These are phyloP conservation scores for Kwoniella botswanensis DNA, from an alignment of 768 basidiomycete genomes.

Conservation along the genomic window DNA sequence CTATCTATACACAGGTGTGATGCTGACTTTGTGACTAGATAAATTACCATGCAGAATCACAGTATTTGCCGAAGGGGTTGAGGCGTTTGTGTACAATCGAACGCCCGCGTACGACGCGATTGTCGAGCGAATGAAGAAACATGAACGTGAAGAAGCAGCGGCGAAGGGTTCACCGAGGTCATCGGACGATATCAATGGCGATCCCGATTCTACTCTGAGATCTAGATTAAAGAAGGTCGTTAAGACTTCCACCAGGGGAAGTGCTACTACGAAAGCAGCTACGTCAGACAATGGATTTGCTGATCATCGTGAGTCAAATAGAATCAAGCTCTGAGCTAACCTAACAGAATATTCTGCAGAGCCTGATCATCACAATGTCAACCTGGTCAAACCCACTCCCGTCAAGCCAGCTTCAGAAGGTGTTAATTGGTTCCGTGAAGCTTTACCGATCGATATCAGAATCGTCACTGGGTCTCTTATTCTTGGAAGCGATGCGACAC, in stretches of 20 bases:
- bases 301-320: slow-evolving; percentile 20
- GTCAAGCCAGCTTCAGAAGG: slow-evolving; percentile 20
- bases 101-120: slow-evolving; percentile 89
- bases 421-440: slow-evolving; percentile 67
- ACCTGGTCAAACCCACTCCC: slow-evolving; percentile 13
- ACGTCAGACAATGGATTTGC: slow-evolving; percentile 21
- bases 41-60: slow-evolving; percentile 76
- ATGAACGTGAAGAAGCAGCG: slow-evolving; percentile 49
- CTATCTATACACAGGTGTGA: not conserved
- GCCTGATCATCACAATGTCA: slow-evolving; percentile 13
- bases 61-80: slow-evolving; percentile 78
- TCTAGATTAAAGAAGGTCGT: slow-evolving; percentile 19
- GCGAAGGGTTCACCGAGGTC: slow-evolving; percentile 14
- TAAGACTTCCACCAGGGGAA: slow-evolving; percentile 19
- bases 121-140: slow-evolving; percentile 70
- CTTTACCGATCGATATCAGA: slow-evolving; percentile 83
- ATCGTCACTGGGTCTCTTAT: slow-evolving; percentile 79
- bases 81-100: slow-evolving; percentile 91
- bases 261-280: slow-evolving; percentile 6
- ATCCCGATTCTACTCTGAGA: slow-evolving; percentile 11
- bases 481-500: slow-evolving; percentile 84
- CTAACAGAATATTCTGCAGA: slow-evolving; percentile 19
- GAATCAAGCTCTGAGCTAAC: slow-evolving; percentile 1
- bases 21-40: slow-evolving; percentile 28
- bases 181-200: slow-evolving; percentile 9